Conservation (phyloP, 345 rosid species). For the Heritiera fomes region DNA sequence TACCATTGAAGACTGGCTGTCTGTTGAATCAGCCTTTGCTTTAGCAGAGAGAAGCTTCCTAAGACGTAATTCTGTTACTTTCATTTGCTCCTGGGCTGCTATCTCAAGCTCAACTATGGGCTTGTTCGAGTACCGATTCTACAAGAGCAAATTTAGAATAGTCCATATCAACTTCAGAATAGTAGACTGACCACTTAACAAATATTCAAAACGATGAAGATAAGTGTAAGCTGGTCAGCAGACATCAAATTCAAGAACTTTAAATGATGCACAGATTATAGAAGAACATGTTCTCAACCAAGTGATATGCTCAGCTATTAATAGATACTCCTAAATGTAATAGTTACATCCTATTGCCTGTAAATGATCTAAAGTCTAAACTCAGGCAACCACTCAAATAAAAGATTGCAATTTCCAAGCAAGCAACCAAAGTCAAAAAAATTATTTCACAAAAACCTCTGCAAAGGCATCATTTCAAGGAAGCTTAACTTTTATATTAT, state of each 20-base stretch:
- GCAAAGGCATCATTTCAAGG: not conserved
- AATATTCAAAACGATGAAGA: not conserved
- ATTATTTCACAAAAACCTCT: not conserved
- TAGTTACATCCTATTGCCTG: not conserved
- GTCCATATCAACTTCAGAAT: slow-evolving; percentile 1
- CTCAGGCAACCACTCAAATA: not conserved
- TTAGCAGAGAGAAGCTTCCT: slow-evolving; percentile 64
- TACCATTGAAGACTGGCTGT: slow-evolving; percentile 24
- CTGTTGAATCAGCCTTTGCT: slow-evolving; percentile 31
- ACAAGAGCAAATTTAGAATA: slow-evolving; percentile 21
- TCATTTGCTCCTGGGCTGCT: slow-evolving; percentile 93
- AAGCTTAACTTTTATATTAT: not conserved
- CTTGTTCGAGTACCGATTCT: slow-evolving; percentile 77
- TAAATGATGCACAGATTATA: not conserved
- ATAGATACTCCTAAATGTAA: not conserved
- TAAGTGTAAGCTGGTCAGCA: not conserved
- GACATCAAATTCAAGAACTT: not conserved
- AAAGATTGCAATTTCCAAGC: slow-evolving; percentile 8
- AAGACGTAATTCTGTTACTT: slow-evolving; percentile 78
- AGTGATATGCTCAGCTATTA: not conserved
- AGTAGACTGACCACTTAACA: not conserved
- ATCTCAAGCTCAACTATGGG: slow-evolving; percentile 79
- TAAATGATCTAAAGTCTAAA: not conserved
- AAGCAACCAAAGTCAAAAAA: not conserved
- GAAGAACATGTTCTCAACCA: not conserved